A percentile compares a stretch with the other conserved stretches of the same genome.
Evolutionary conservation across 1,284 basidiomycete genomes (phyloP).

Genomic region (Spongiforma sp.): DNA sequence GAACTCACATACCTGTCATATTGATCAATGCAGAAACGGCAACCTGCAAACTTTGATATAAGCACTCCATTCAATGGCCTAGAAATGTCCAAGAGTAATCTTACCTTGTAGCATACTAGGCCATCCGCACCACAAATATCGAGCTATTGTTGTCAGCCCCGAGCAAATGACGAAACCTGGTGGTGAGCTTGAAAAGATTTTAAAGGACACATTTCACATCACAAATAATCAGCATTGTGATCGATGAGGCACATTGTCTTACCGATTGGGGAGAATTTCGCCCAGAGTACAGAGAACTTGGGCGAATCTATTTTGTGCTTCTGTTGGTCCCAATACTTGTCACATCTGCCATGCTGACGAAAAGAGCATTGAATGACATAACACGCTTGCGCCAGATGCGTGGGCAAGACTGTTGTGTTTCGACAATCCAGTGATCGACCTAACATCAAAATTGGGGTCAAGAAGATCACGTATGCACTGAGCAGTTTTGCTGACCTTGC

Average conservation of each 20-base stretch:
- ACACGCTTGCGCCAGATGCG: background rate
- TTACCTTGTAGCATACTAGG: too few species aligned
- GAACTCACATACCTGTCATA: background rate
- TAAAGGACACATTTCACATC: background rate
- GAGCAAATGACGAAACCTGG: slow-evolving; percentile 15
- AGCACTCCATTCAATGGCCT: too few species aligned
- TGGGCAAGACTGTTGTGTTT: background rate
- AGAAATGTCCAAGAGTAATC: background rate
- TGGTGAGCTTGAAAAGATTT: slow-evolving; percentile 4
- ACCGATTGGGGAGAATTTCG: slow-evolving; percentile 10
- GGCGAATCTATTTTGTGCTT: background rate
- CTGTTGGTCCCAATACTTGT: background rate
- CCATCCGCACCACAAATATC: background rate
- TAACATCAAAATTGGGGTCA: slow-evolving; percentile 36
- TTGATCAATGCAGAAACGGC: background rate
- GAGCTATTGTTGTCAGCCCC: slow-evolving; percentile 9
- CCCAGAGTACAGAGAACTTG: slow-evolving; percentile 15
- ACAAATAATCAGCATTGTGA: slow-evolving; percentile 10
- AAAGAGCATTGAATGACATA: background rate
- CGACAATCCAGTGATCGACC: slow-evolving; percentile 32
- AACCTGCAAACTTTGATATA: background rate
- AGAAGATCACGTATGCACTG: slow-evolving; percentile 1
- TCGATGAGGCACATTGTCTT: slow-evolving; percentile 14
- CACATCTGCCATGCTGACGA: background rate
- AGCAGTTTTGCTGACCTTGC: background rate